Percentiles rank a stretch among this genome's conserved stretches.
phyloP scores from a whole-genome alignment of 2,329 filamentous ascomycete genomes.

The Rugonectria rugulosa region DNA sequence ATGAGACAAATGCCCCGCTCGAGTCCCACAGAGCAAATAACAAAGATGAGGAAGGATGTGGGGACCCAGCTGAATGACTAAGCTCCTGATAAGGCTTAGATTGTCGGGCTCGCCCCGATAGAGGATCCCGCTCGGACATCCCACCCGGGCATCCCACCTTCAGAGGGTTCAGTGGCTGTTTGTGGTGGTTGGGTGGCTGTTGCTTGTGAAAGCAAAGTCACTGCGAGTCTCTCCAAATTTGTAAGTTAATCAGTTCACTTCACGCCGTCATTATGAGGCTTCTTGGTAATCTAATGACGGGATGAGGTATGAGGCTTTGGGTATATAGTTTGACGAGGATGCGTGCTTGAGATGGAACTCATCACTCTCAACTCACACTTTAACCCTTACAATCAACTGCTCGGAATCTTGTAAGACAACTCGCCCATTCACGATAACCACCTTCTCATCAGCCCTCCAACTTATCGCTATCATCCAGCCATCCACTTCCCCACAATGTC shows the following conservation, averaged over 20 bases:
- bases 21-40: no score
- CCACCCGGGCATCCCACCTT: constrained; percentile 30
- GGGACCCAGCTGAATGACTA: constrained; percentile 2
- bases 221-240: no score
- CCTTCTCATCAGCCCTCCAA: background rate
- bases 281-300: background rate
- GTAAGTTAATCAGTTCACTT: no score
- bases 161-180: no score
- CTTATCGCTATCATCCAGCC: background rate
- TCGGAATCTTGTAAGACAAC: no score
- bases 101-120: background rate
- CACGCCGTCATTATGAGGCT: no score
- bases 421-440: background rate
- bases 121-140: constrained; percentile 26
- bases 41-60: background rate
- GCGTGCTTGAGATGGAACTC: background rate
- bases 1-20: background rate
- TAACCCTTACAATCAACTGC: background rate
- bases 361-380: constrained; percentile 5
- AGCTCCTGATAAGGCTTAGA: constrained; percentile 14
- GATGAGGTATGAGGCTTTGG: background rate
- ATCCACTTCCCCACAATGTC: constrained; percentile 36
- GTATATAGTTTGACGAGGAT: constrained; percentile 5
- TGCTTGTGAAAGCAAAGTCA: no score
- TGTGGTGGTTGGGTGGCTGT: no score